Evolutionary conservation across 768 basidiomycete species (phyloP), one percentile per base, ranked within the genome.

Genomic region (Cystobasidium tubakii): DNA sequence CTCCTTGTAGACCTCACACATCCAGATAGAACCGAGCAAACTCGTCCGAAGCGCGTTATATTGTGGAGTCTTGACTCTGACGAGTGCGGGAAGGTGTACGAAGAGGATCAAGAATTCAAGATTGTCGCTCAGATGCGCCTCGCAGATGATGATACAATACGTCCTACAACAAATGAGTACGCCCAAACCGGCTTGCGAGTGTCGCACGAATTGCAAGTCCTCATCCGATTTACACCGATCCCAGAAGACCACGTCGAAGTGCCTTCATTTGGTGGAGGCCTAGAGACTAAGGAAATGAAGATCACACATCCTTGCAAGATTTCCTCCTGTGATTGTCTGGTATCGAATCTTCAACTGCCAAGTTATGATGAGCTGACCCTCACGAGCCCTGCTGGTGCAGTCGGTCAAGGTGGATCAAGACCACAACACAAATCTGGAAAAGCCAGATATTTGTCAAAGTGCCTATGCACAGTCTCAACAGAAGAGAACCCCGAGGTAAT

Each of bases 61-160:
- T 33, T 71, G 69, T 71, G 69, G 69, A 60, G 54, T 39, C n/a
- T 71, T 54, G 29, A 60, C 25, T 15, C 29, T 9, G 54, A 57
- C 21, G 53, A 71, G 33, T 33, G 44, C 21, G 69, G 69, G 7
- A 55, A 31, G 33, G 43, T 36, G 10, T 46, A 42, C 17, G 55
- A 36, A 23, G 69, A 36, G 29, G 69, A 71, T 23, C 31, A 60
- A 27, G 69, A 71, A 15, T 57, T 71, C n/a, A 62, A 39, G 4
- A 71, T 71, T 13, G 54, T 60, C 54, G n/a, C 50, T 36, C 69
- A 71, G 54, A 71, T 71, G 69, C 69, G 69, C 10, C 55, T 71
- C 27, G 69, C 69, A 2, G 69, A 71, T 39, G 69, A 71, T 36
- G 69, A 71, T 39, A 71, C 69, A 10, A 29, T 55, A n/a, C 69